Base-by-base conservation (phyloP, 164 flowering plant species). In the Taxillus chinensis region DNA sequence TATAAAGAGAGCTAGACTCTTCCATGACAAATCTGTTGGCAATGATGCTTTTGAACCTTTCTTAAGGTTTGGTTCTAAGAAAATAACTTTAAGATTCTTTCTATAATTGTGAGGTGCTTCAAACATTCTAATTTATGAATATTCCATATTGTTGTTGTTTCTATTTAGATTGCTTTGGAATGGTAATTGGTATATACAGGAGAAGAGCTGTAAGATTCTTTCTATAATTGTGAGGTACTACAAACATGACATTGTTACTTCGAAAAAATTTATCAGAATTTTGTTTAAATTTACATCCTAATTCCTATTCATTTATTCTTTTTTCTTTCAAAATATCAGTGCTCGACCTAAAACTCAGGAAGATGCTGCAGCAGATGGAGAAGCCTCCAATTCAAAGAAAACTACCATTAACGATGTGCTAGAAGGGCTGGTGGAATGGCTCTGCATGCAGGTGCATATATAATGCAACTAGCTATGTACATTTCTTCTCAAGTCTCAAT, bases 181-280 rank as follows among this genome's bases (percentile, higher is more conserved):
- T 68, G 95, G 93, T 45, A 93, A 86, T 63, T 93, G 96, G 97
- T 93, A 86, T 82, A 83, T 86, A 63, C 96, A 90, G 73, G 97
- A 90, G 81, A 93, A 84, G 79, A 87, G 97, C 81, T 93, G 95
- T 71, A 89, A 80, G 83, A 87, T 89, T 77, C 81, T 93, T 67
- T 74, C 93, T 48, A 45, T 75, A 64, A 74, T 90, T 57, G 77
- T 89, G 56, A 86, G 96, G 98, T 89, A 83, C 46, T 40, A 37
- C 5, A n/a, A 55, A 16, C 10, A 38, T 11, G n/a, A 6, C 12
- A 48, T 8, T 11, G 27, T 11, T 48, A 48, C 51, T 7, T 11
- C 13, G 7, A 9, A 9, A 48, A 48, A 3, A 27, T 27, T 27
- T 27, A 7, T 48, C 13, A 48, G 3, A 48, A 48, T 48, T 11